Evolutionary conservation across 306 rosid genomes (phyloP), one percentile per base, ranked within the genome.

Genomic region (Prunus kanzakura): DNA sequence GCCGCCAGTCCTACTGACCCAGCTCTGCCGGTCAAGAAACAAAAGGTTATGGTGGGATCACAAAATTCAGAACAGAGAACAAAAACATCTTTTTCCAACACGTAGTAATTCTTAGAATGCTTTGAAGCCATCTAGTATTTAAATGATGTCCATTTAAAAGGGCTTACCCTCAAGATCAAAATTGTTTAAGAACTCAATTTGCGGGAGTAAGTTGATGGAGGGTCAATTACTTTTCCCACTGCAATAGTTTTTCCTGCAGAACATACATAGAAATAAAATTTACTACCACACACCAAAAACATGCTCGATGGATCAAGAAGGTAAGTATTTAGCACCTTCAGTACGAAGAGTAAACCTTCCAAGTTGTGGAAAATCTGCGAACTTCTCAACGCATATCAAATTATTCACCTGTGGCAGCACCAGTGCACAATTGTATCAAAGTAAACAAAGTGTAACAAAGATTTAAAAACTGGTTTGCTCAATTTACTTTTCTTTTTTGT

Each of bases 341-440:
- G 93, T 92, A 23, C 99, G 99, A 79, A 96, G 98, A 54, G 99
- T 96, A 73, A 96, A 96, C 84, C 99, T 88, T 83, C 99, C 99
- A 19, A 96, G 97, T 77, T 96, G 99, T 3, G 97, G 91, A 78
- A 88, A 84, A 64, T 89, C 89, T 16, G 94, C 27, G 57, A 96
- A 96, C 81, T 86, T 91, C 86, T 96, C 99, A 18, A 92, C 3
- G 78, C 99, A 92, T 77, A 96, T 92, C 57, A 46, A 0, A 81
- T 77, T 96, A 71, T 22, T 85, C 76, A 91, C 99, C 99, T 96
- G 86, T 27, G 29, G 67, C 66, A 61, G 60, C 70, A 78, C 35
- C 76, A 50, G 71, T 14, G 19, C 63, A 77, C 30, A 16, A 51
- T 47, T 71, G 22, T 20, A 67, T 25, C 20, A 57, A 52, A 38